These are phyloP conservation scores for Phyllosticta paracitricarpa DNA, from an alignment of 2,329 filamentous ascomycete species.

Conservation along the genomic window DNA sequence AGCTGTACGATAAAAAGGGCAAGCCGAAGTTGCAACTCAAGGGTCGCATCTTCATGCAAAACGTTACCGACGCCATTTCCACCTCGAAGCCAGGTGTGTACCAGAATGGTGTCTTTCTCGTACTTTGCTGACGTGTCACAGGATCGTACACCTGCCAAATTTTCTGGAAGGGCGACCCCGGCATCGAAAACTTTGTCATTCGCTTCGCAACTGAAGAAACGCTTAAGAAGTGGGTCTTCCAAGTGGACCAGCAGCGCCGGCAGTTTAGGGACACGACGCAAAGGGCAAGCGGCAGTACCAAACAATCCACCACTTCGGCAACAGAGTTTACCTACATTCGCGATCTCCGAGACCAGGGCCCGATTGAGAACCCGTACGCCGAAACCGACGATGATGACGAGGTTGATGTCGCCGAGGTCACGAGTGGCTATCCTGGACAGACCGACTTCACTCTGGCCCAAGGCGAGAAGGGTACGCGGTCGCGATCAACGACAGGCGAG, in stretches of 20 bases:
- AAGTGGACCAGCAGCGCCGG: slow-evolving; percentile 65
- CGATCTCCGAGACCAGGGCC: slow-evolving; percentile 43
- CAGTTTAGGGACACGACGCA: slow-evolving; percentile 38
- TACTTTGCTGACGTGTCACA: slow-evolving; percentile 25
- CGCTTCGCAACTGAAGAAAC: slow-evolving; percentile 84
- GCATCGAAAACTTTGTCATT: slow-evolving; percentile 92
- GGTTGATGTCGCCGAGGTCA: slow-evolving; percentile 26
- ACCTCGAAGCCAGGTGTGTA: slow-evolving; percentile 73
- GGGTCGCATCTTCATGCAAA: slow-evolving; percentile 97
- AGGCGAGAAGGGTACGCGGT: slow-evolving; percentile 63
- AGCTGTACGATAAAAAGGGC: slow-evolving; percentile 56
- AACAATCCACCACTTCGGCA: slow-evolving; percentile 45
- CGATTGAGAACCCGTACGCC: slow-evolving; percentile 73
- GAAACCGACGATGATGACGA: slow-evolving; percentile 48
- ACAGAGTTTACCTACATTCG: slow-evolving; percentile 76
- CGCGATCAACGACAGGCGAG: slow-evolving; percentile 66
- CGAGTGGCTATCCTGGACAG: slow-evolving; percentile 16
- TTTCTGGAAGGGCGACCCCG: slow-evolving; percentile 95
- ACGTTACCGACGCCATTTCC: slow-evolving; percentile 89
- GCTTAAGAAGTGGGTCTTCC: slow-evolving; percentile 83
- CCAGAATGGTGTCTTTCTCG: background rate
- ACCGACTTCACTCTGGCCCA: slow-evolving; percentile 48
- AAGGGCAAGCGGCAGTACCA: slow-evolving; percentile 32
- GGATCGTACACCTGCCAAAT: slow-evolving; percentile 94
- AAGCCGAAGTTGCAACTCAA: slow-evolving; percentile 80